Evolutionary conservation across 495 filamentous ascomycete species (phyloP), one percentile per base, ranked within the genome.

Genomic region (Daldinia decipiens): DNA sequence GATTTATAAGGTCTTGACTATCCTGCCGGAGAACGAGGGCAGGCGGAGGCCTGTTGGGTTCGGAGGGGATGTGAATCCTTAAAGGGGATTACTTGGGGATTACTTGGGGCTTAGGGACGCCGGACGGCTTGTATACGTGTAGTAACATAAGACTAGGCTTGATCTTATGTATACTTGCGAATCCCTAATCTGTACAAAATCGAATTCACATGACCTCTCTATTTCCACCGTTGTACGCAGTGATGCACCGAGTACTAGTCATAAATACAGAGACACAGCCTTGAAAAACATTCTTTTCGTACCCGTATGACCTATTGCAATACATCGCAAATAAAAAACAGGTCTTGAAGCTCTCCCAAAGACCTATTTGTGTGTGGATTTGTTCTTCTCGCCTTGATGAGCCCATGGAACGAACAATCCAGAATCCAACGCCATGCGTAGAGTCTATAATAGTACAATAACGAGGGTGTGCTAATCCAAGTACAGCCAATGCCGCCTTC

Each of bases 1-100:
- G 82, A 79, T 98, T 52, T 99, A 99, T 75, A 97, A 98, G 82
- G 93, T 88, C 8, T 84, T 99, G 86, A 90, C 94, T 31, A 92
- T 99, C 69, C 80, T 98, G 72, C 95, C 95, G 0, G 91, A 93
- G 79, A 89, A 89, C 70, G 87, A 82, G 19, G 93, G 92, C 3
- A 81, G 79, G 75, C 83, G 90, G 68, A 84, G 89, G 39, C 95
- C 95, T 8, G 92, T 98, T 70, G 95, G 95, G 24, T 98, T 99
- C 85, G 95, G 95, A 0, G 95, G 95, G 15, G 86, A 87, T 76
- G 85, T 96, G 32, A 50, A 38, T 51, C 54, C 50, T 38, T 71
- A 40, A 71, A 57, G 21, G 17, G n/a, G n/a, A n/a, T n/a, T n/a
- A n/a, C n/a, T n/a, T n/a, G n/a, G n/a, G n/a, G 12, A 5, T 6